Base-by-base conservation (phyloP, 2,329 filamentous ascomycete genomes). In the Fusarium napiforme region DNA sequence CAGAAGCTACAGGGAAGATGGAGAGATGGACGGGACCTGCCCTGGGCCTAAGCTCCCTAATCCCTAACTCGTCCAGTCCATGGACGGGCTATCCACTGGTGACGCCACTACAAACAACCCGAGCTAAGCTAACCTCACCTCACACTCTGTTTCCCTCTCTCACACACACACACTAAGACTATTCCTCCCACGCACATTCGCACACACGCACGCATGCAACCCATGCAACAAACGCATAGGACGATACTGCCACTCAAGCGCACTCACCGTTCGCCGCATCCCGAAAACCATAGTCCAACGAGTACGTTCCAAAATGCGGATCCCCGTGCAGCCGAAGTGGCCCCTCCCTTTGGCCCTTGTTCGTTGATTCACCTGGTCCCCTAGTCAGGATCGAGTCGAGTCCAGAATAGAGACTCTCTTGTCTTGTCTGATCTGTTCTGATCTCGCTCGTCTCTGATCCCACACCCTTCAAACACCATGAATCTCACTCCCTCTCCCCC, bases 311-410 rank as follows among this genome's bases (percentile, higher is more conserved):
- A 64, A 68, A 72, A 67, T 76, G 75, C 75, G 74, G 75, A 77
- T 75, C 72, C 75, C 75, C 75, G 75, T 77, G 75, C 75, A 76
- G 69, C 75, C 75, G 75, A 77, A 77, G 66, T 76, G 67, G 69
- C 71, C 53, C 69, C 71, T 73, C 73, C 66, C 60, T 61, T 67
- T 60, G 53, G 55, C 61, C 72, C 69, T 67, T 49, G 59, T 37
- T 40, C 47, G 55, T 58, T 21, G 40, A 58, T 34, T 36, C 42
- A 34, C 50, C 50, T 58, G 57, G 55, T 73, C 49, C 64, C 71
- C 46, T 58, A 34, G 32, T 37, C 28, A 32, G 30, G 7, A 50
- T 50, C 30, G 23, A 52, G 36, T 61, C 32, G 45, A 57, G 42
- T 34, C 47, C 36, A 60, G 53, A 70, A 43, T 43, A 68, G 65